phyloP scores from a whole-genome alignment of 192 early-diverging fungal species.

The Phlyctochytrium planicorne region DNA sequence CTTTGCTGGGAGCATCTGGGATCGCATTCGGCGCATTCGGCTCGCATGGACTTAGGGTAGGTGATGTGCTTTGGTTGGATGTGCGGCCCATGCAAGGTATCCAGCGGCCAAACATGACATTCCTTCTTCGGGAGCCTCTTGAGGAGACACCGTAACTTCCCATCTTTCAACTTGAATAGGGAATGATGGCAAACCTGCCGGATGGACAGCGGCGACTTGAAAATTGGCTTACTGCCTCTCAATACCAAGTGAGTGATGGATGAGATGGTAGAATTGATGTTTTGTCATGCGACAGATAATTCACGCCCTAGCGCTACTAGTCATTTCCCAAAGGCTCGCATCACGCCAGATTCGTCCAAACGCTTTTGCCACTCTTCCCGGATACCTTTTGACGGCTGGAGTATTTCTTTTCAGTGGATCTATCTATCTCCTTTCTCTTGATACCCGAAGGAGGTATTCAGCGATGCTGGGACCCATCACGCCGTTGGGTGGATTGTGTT shows the following conservation, averaged over 20 bases:
- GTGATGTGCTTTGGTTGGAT: too few relatives aligned
- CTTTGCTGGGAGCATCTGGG: not conserved
- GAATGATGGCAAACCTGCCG: not conserved
- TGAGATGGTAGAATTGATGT: not conserved
- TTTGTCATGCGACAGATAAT: not conserved
- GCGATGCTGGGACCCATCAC: slow-evolving; percentile 56
- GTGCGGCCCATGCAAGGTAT: too few relatives aligned
- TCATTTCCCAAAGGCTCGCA: not conserved
- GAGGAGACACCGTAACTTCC: too few relatives aligned
- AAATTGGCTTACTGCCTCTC: slow-evolving; percentile 1
- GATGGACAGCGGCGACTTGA: not conserved
- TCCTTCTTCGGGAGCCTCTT: not conserved
- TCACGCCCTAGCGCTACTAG: slow-evolving; percentile 2
- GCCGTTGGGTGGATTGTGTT: slow-evolving; percentile 56
- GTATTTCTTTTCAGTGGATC: slow-evolving; percentile 54
- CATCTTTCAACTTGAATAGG: not conserved
- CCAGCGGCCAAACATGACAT: not conserved
- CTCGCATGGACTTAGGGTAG: not conserved
- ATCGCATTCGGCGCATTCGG: not conserved
- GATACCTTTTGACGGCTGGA: slow-evolving; percentile 52
- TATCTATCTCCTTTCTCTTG: slow-evolving; percentile 57
- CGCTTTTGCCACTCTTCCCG: slow-evolving; percentile 26
- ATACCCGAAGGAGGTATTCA: slow-evolving; percentile 32
- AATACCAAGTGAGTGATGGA: slow-evolving; percentile 3
- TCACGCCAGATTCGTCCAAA: not conserved